Base-by-base conservation (phyloP, 106 monocot species). In the Ottelia alismoides region DNA sequence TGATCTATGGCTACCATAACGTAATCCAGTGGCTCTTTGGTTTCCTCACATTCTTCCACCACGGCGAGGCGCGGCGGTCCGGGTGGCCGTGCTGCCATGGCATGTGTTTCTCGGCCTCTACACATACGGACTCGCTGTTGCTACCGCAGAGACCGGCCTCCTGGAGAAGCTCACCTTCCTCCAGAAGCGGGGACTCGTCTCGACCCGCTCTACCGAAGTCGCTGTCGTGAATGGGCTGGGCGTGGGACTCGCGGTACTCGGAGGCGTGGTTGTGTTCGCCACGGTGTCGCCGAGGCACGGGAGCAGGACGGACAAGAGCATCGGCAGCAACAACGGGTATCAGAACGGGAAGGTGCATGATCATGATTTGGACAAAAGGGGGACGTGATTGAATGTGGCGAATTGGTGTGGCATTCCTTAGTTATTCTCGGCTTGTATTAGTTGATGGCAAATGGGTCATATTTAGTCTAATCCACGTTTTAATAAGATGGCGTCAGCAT, bases 81-180 rank as follows among this genome's bases (percentile, higher is more conserved):
- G 75, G 18, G 45, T 60, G 2, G 1, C 17, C 0, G 27, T 73
- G 23, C 78, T 81, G 11, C 87, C 87, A 1, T 82, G 82, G 82
- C 82, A 79, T 28, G 53, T 76, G 0, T 82, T 78, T 51, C 1
- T 71, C 2, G 82, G 82, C 11, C 55, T 88, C 7, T 88, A 82
- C 65, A 78, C 82, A 0, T 82, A 78, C 43, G 66, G 55, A 11
- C 66, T 88, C 0, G 78, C 76, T 0, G 82, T 88, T 29, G 70
- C 67, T 11, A 75, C 82, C 0, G 87, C 82, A 0, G 82, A 82
- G 70, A 73, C 82, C 0, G 87, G 87, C 25, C 78, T 88, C 20
- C 51, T 72, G 5, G 87, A 88, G 82, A 88, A 88, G 73, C 64
- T 88, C 28, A 78, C 75, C 4, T 76, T 82, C 58, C 63, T 82